Evolutionary conservation across 768 basidiomycete genomes (phyloP), one percentile per base, ranked within the genome.

Genomic region (Leccinum sublutescens): DNA sequence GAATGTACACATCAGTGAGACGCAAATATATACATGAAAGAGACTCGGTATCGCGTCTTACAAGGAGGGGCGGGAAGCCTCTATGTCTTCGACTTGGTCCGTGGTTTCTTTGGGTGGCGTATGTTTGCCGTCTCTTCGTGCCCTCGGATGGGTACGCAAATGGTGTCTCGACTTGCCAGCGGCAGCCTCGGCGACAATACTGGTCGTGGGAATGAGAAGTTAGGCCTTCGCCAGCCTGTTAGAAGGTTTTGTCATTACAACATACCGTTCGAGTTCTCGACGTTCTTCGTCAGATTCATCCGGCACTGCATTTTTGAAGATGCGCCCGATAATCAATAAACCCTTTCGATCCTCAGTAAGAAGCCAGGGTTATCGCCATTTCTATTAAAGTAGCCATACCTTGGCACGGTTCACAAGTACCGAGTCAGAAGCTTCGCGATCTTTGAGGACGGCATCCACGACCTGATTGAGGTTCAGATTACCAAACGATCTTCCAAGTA

Each of bases 271-370:
- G 19, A 99, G 84, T 74, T 98, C 94, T 51, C 97, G 83, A 25
- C 97, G 85, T 68, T 97, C 97, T 70, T 90, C 89, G 68, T 97
- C 95, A 8, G 91, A 87, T 70, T 92, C 94, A 69, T 98, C 96
- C 2, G 97, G 90, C 31, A 81, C 70, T 0, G 91, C 83, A 4
- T 81, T 76, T 73, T 95, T 96, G 81, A 98, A 96, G 64, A 96
- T 87, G 15, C 89, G 88, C 7, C 96, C 97, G 34, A 90, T 88
- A 15, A 93, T 78, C 57, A 98, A 77, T n/a, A 98, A 79, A 47
- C 89, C 95, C 88, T 94, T 66, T 6, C 25, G 7, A 54, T 31
- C 34, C 5, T 45, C 9, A 48, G 62, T 58, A 25, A 61, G 53
- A 43, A 55, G 21, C 33, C 17, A 36, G 34, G 25, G 25, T 12